phyloP scores from a whole-genome alignment of 2,329 filamentous ascomycete species.

The Xylaria sp. region DNA sequence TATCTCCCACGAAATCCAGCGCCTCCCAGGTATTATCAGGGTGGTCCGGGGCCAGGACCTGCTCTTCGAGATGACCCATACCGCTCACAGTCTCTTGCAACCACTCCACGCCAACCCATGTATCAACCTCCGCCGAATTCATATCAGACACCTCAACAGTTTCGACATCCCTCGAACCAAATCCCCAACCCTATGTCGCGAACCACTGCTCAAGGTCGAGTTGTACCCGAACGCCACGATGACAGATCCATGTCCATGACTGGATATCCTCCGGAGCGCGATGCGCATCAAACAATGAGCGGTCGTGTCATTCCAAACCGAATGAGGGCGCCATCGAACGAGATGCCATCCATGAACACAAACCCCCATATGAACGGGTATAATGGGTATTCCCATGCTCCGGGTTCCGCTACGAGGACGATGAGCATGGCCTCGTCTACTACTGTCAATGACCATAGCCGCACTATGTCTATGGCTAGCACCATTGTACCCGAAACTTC shows the following conservation, averaged over 20 bases:
- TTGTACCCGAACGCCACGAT: constrained; percentile 90
- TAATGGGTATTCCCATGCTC: constrained; percentile 56
- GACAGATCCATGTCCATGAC: constrained; percentile 98
- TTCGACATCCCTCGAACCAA: constrained; percentile 81
- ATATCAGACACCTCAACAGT: constrained; percentile 75
- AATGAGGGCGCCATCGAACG: constrained; percentile 57
- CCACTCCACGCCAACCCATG: constrained; percentile 75
- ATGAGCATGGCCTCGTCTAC: constrained; percentile 70
- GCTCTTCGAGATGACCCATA: constrained; percentile 87
- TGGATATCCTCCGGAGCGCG: constrained; percentile 78
- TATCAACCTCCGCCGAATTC: constrained; percentile 72
- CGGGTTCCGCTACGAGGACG: constrained; percentile 67
- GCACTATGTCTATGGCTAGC: constrained; percentile 94
- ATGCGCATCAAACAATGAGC: constrained; percentile 91
- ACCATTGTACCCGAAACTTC: constrained; percentile 74
- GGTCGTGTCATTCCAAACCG: constrained; percentile 89
- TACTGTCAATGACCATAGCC: constrained; percentile 58
- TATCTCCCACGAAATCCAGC: constrained; percentile 58
- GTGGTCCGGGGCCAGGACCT: constrained; percentile 66
- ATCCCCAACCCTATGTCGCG: constrained; percentile 71
- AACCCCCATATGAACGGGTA: constrained; percentile 46
- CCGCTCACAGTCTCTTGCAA: constrained; percentile 92
- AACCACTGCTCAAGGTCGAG: constrained; percentile 89
- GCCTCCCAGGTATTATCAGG: constrained; percentile 69
- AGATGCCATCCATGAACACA: constrained; percentile 51